Evolutionary conservation across 495 filamentous ascomycete genomes (phyloP), one percentile per base, ranked within the genome.

Genomic region (Daldinia grandis): DNA sequence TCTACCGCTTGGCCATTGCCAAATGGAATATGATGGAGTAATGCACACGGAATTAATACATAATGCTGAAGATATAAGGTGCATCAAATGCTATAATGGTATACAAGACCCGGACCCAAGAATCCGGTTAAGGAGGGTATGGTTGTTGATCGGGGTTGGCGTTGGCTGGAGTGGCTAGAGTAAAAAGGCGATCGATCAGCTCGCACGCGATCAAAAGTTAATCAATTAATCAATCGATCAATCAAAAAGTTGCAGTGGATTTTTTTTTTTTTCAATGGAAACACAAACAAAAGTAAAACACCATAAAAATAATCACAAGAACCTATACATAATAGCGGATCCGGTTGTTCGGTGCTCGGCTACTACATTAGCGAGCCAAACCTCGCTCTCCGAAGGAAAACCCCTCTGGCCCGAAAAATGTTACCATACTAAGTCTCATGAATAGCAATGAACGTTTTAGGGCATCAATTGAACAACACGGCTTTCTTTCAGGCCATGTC

Each of bases 281-380:
- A 24, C 42, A 47, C 42, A 47, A 37, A 57, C 8, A 57, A 38
- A 33, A 47, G 50, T 71, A 54, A 25, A 59, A 59, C 31, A 63
- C 57, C 55, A 58, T 47, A 24, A 24, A 9, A 47, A 47, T 24
- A 9, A 71, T 71, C 59, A 67, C 37, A 33, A 58, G 55, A 60
- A 50, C 37, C 8, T 21, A 12, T 53, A 19, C 28, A 12, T 53
- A 19, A 49, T 31, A 59, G 54, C 57, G 59, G 64, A 56, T 47
- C 64, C 50, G 24, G 47, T 37, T 51, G 55, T 68, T 72, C 69
- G 69, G 69, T 33, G 64, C 56, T 72, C 69, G 60, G 69, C 44
- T 33, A 30, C 35, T 47, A 28, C n/a, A 33, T 54, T 62, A 33
- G 57, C 60, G 50, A 60, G 50, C 50, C 60, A 19, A 64, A 24